phyloP scores from a whole-genome alignment of 495 filamentous ascomycete genomes.

The Talaromyces proteolyticus region DNA sequence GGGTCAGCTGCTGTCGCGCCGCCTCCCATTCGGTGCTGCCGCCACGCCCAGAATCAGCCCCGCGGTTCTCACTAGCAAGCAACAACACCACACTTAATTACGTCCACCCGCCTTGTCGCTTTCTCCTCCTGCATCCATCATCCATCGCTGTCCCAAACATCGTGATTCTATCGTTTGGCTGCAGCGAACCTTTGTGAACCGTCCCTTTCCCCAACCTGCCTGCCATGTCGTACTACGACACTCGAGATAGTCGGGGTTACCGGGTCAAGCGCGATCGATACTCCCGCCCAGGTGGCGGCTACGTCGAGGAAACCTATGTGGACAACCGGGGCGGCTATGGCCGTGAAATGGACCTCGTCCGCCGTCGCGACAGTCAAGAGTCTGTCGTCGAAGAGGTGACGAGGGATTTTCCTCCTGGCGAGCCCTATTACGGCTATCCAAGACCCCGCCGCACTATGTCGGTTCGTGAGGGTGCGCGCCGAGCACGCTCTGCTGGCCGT shows the following conservation, averaged over 20 bases:
- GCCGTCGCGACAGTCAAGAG: constrained; percentile 51
- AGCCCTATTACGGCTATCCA: constrained; percentile 46
- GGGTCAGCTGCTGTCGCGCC: neutral
- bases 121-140: constrained; percentile 13
- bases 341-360: constrained; percentile 40
- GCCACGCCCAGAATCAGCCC: neutral
- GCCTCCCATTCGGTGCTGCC: neutral
- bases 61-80: too few species aligned
- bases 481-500: constrained; percentile 40
- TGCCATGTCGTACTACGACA: constrained; percentile 38
- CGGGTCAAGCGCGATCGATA: constrained; percentile 24
- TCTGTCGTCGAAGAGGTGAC: constrained; percentile 61
- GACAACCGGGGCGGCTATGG: constrained; percentile 12
- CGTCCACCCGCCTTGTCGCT: constrained; percentile 10
- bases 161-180: constrained; percentile 9
- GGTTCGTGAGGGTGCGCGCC: constrained; percentile 24
- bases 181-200: constrained; percentile 1
- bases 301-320: constrained; percentile 26
- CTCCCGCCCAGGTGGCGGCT: constrained; percentile 20
- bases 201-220: constrained; percentile 3
- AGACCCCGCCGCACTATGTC: constrained; percentile 27
- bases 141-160: constrained; percentile 4
- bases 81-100: neutral
- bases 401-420: constrained; percentile 57
- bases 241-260: constrained; percentile 18